A percentile compares a stretch with the other conserved stretches of the same genome.
These are phyloP conservation scores for Pseudogymnoascus sp. DNA, from an alignment of 2,329 filamentous ascomycete genomes.

Conservation along the genomic window DNA sequence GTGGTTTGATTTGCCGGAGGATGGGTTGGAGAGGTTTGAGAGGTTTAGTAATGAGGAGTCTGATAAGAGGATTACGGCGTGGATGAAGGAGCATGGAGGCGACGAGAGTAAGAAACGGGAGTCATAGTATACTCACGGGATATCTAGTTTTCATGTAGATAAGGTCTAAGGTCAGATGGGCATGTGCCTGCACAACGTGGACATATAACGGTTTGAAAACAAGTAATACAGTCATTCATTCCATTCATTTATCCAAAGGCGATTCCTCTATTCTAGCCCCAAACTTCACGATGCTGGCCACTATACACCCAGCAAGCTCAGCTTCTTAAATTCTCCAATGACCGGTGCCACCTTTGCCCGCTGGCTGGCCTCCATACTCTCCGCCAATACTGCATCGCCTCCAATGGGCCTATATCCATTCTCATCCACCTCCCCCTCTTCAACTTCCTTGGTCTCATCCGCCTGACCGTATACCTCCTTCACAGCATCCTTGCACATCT, in stretches of 20 bases:
- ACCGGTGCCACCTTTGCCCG: constrained; percentile 24
- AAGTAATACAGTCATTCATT: not conserved
- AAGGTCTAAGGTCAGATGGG: not conserved
- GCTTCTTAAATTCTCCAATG: constrained; percentile 34
- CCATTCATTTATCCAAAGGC: constrained; percentile 3
- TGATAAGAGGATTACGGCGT: constrained; percentile 21
- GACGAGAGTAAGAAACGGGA: not conserved
- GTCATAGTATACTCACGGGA: not conserved
- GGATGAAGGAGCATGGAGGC: constrained; percentile 16
- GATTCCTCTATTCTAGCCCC: constrained; percentile 3
- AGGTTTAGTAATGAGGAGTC: constrained; percentile 19
- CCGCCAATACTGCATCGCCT: constrained; percentile 27
- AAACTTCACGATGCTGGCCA: constrained; percentile 3
- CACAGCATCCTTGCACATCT: constrained; percentile 57
- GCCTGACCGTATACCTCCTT: constrained; percentile 57
- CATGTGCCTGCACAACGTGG: not conserved
- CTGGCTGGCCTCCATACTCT: constrained; percentile 24
- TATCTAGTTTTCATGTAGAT: not conserved
- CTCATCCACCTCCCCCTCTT: constrained; percentile 22
- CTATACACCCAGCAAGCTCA: constrained; percentile 31
- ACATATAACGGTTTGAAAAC: not conserved
- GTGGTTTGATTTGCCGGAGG: constrained; percentile 32
- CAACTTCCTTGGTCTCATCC: constrained; percentile 16
- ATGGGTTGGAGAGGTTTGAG: constrained; percentile 26
- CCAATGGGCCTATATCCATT: constrained; percentile 24